Evolutionary conservation across 495 filamentous ascomycete species (phyloP).

Genomic region (Parathielavia hyrcaniae): DNA sequence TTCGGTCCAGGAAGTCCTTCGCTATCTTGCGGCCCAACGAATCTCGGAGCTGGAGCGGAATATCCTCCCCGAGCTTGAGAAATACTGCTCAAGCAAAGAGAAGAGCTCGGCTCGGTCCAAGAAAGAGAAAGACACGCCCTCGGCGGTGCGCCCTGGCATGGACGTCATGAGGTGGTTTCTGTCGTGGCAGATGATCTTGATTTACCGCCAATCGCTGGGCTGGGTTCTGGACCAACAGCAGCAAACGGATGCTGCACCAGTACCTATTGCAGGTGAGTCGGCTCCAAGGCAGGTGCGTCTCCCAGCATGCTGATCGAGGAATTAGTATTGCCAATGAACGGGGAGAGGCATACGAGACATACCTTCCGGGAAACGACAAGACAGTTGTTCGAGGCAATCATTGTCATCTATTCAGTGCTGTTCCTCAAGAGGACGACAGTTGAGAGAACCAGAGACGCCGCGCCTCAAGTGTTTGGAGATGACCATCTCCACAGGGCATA

Average conservation of each 20-base stretch:
- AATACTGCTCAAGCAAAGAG: not conserved
- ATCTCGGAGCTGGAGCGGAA: conserved; percentile 24
- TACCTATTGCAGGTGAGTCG: conserved; percentile 15
- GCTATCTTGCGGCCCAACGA: conserved; percentile 13
- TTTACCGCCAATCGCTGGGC: conserved; percentile 24
- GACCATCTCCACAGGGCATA: conserved; percentile 12
- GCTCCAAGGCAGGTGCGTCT: not conserved
- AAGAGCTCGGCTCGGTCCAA: not conserved
- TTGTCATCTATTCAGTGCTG: conserved; percentile 22
- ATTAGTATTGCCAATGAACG: conserved; percentile 6
- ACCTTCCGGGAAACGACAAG: conserved; percentile 20
- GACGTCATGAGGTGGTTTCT: conserved; percentile 21
- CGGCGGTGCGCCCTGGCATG: not conserved
- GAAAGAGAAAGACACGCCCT: conserved; percentile 3
- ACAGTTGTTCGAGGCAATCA: conserved; percentile 17
- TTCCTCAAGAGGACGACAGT: conserved; percentile 21
- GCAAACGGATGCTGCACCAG: conserved; percentile 14
- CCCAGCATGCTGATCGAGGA: conserved; percentile 3
- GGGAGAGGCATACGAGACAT: conserved; percentile 7
- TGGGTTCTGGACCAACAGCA: conserved; percentile 9
- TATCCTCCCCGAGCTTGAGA: conserved; percentile 18
- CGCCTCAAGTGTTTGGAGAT: conserved; percentile 12
- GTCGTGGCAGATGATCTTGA: conserved; percentile 28
- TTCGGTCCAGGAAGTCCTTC: conserved; percentile 21
- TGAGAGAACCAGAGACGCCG: conserved; percentile 13